Base-by-base conservation (phyloP, 345 rosid genomes). In the Leavenworthia alabamica region DNA sequence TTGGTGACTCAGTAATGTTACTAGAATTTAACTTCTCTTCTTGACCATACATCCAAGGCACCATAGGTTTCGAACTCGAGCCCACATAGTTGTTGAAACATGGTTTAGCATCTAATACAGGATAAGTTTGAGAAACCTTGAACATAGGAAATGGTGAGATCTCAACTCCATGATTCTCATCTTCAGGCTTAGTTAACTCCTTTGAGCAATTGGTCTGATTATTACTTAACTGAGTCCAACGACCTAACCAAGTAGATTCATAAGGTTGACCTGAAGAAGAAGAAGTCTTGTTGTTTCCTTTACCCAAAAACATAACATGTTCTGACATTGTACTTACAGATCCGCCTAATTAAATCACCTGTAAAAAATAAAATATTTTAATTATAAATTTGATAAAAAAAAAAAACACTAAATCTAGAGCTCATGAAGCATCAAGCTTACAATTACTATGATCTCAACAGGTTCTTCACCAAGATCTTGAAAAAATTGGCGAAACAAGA, bases 231-330 rank as follows among this genome's bases (percentile, higher is more conserved):
- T 45, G 51, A 31, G 44, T 71, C 63, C 95, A 84, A 54, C 73
- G 95, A 79, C 80, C 82, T 80, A 86, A 79, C 92, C 95, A 88
- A 24, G 48, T 48, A 55, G 84, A 78, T 62, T 84, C 82, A 69
- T 36, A 22, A 54, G 74, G 64, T 56, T 59, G 74, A 15, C 42
- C 41, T 9, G 82, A 73, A 20, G 17, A 49, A 16, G 75, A 49
- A 12, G 17, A 49, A 16, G 17, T 43, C 66, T 71, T 64, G 24
- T 13, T 62, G 40, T 56, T 63, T 56, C 60, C 65, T 39, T 63
- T 43, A 42, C 54, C 75, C 27, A 71, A 17, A 29, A 47, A 24
- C 74, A 64, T 32, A 23, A 71, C 45, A 0, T 64, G 26, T 15
- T 71, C 70, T 56, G 75, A 62, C 75, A 71, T 63, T 56, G 31